Base-by-base conservation (phyloP, 306 rosid genomes). In the Corylus americana region DNA sequence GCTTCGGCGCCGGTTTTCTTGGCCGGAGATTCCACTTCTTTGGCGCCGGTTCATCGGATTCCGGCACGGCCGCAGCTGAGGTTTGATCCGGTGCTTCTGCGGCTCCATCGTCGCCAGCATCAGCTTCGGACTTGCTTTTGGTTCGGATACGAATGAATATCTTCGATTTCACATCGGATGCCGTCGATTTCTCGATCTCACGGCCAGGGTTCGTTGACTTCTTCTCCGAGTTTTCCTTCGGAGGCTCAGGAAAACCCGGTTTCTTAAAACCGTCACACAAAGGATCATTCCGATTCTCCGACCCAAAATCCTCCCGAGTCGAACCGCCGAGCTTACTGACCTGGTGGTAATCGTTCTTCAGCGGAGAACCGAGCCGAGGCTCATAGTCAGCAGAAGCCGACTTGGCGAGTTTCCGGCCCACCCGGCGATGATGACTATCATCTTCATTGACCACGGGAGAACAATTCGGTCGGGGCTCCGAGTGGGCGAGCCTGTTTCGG, bases 1-100 rank as follows among this genome's bases (percentile, higher is more conserved):
- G 55, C 75, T 83, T 80, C 0, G 54, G 13, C 55, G 68, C 67
- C 54, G 74, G 72, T 55, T 73, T 79, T 16, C 87, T 78, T 13
- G 89, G 85, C 82, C 89, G 59, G 12, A 86, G 55, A 73, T 86
- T 86, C 83, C 87, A 86, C 1, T 73, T 75, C 83, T 80, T 80
- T 3, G 66, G 64, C 11, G 44, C 18, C 54, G 68, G 37, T 53
- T 49, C 76, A 5, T 73, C 82, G 0, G 14, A 62, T 37, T 68
- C 72, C 10, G 8, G 44, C 18, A 47, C 12, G 13, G 55, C 13
- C 0, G 62, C 59, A 13, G 57, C 66, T 42, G 72, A 42, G 49
- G 50, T n/a, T 42, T 18, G 51, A 39, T 54, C 71, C 59, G n/a
- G 44, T 9, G n/a, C 22, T 3, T 18, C 50, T 20, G 58, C 39